Evolutionary conservation across 352 stramenopile genomes (phyloP).

Genomic region (Phytophthora ohioensis): DNA sequence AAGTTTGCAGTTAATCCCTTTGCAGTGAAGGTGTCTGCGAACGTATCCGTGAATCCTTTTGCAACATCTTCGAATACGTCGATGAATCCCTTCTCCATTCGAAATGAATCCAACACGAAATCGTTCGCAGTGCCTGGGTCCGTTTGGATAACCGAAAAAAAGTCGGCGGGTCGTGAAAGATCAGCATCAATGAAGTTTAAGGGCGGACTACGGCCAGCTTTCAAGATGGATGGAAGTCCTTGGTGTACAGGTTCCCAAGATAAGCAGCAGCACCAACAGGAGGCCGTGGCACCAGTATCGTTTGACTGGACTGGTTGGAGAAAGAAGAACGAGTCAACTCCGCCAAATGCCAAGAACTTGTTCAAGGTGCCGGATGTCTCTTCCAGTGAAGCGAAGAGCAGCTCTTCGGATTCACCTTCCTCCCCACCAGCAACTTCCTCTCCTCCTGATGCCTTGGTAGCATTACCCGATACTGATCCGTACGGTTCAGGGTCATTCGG

Average conservation of each 20-base stretch:
- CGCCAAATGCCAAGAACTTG: neutral
- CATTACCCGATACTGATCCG: conserved; percentile 58
- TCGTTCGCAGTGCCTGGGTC: conserved; percentile 1
- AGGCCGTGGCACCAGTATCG: neutral
- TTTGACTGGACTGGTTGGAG: conserved; percentile 21
- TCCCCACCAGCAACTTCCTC: neutral
- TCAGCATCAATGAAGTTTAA: conserved; percentile 25
- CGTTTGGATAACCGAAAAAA: conserved; percentile 6
- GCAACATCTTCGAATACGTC: neutral
- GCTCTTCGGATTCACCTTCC: neutral
- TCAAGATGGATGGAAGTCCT: conserved; percentile 3
- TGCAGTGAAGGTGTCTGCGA: conserved; percentile 1
- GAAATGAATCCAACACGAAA: neutral
- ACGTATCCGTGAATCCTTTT: conserved; percentile 17
- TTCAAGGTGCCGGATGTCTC: neutral
- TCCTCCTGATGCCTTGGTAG: conserved; percentile 42
- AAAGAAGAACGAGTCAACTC: conserved; percentile 6
- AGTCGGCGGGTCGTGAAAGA: neutral
- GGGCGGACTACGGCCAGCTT: conserved; percentile 11
- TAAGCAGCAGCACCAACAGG: neutral
- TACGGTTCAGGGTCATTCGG: conserved; percentile 72
- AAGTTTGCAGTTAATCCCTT: conserved; percentile 9
- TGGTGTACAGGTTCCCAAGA: conserved; percentile 1
- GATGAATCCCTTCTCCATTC: conserved; percentile 8
- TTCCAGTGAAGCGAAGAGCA: conserved; percentile 9